phyloP scores from a whole-genome alignment of 2,329 filamentous ascomycete species.

The Sporothrix curviconia region DNA sequence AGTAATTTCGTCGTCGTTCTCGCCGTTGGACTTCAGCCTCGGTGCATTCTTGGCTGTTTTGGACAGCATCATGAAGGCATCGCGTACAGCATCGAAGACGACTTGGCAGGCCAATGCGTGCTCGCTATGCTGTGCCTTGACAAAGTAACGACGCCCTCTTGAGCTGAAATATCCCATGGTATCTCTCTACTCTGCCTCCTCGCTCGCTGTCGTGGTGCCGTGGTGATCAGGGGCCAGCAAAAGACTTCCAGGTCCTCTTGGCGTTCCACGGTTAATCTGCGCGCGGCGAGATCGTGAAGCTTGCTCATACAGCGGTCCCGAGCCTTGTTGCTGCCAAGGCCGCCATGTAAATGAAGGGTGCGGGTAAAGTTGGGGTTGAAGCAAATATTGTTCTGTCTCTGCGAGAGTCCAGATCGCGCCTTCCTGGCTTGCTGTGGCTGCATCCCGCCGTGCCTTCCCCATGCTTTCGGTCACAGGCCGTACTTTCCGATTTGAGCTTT shows the following conservation, averaged over 20 bases:
- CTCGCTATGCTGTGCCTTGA: background rate
- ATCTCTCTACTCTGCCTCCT: background rate
- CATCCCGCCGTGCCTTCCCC: too few relatives aligned
- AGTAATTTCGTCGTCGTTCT: background rate
- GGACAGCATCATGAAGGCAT: background rate
- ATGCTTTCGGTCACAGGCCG: too few relatives aligned
- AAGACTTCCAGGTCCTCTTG: background rate
- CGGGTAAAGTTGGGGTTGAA: background rate
- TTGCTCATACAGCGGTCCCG: background rate
- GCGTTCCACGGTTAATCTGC: conserved; percentile 4
- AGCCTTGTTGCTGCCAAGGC: background rate
- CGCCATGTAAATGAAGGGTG: background rate
- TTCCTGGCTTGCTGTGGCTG: too few relatives aligned
- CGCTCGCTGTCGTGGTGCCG: background rate
- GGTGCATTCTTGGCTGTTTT: background rate
- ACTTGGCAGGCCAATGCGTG: background rate
- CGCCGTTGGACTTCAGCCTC: background rate
- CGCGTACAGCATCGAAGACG: background rate
- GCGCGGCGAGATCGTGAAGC: background rate
- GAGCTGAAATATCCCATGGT: background rate
- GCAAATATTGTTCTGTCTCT: background rate
- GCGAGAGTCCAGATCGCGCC: too few relatives aligned
- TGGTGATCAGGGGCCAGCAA: conserved; percentile 8
- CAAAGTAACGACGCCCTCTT: background rate
- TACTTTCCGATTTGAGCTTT: background rate